A percentile compares a stretch with the other conserved stretches of the same genome.
These are phyloP conservation scores for Santalum album DNA, from an alignment of 164 flowering plant genomes.

Conservation along the genomic window DNA sequence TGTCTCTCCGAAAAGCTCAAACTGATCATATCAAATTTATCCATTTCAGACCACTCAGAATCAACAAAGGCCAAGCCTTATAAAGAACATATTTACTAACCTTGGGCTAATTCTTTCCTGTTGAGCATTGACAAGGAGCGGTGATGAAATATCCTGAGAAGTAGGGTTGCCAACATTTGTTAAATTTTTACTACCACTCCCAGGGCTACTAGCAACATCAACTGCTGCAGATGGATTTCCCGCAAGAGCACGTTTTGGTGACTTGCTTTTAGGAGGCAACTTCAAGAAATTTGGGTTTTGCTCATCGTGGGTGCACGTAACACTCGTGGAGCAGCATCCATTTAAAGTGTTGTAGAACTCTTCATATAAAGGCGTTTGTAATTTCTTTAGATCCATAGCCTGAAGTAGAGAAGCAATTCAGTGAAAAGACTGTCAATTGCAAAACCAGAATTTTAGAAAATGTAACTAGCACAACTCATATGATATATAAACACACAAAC, in stretches of 20 bases:
- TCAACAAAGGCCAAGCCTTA: not conserved
- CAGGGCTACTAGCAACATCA: conserved; percentile 28
- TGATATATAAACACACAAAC: not conserved
- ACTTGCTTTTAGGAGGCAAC: conserved; percentile 41
- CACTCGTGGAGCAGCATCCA: conserved; percentile 20
- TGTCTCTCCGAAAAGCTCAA: conserved; percentile 30
- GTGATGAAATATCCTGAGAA: conserved; percentile 19
- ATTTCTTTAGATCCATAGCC: conserved; percentile 45
- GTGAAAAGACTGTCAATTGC: not conserved
- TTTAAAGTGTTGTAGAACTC: conserved; percentile 45
- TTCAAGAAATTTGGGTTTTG: conserved; percentile 24
- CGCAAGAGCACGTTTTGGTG: conserved; percentile 24
- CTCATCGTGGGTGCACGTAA: conserved; percentile 19
- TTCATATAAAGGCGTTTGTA: conserved; percentile 46
- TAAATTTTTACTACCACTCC: conserved; percentile 19
- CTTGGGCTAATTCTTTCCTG: conserved; percentile 29
- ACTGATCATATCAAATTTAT: conserved; percentile 8
- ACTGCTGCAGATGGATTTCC: conserved; percentile 17
- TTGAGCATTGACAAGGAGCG: conserved; percentile 19
- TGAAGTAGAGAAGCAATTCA: conserved; percentile 3
- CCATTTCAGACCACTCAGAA: not conserved
- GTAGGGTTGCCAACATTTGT: conserved; percentile 20
- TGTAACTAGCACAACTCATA: not conserved
- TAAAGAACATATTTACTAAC: conserved; percentile 12
- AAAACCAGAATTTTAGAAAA: not conserved